Conservation (phyloP, 139 green algal genomes). For the Chlorella sorokiniana region DNA sequence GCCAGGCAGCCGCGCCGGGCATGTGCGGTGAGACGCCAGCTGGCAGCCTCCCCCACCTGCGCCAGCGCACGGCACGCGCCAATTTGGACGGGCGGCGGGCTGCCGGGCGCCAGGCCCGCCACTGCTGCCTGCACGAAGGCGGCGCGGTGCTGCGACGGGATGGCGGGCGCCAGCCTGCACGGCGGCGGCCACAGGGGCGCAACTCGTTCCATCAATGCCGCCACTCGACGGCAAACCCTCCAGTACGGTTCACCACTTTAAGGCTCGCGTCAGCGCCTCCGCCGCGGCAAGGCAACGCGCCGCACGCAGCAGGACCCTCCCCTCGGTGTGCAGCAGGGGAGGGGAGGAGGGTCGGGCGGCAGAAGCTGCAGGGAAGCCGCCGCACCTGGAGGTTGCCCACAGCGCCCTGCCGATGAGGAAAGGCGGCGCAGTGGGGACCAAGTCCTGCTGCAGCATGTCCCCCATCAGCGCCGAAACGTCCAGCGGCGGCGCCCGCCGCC, state of each 20-base stretch:
- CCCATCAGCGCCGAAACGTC: slow-evolving; percentile 57
- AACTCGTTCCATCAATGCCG: neutral
- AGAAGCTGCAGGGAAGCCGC: too few species aligned
- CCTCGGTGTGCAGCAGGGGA: too few species aligned
- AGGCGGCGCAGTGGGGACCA: slow-evolving; percentile 41
- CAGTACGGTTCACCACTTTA: too few species aligned
- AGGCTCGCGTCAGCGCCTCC: too few species aligned
- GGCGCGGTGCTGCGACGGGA: slow-evolving; percentile 34
- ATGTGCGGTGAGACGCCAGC: too few species aligned
- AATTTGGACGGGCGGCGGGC: slow-evolving; percentile 48
- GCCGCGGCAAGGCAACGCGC: too few species aligned
- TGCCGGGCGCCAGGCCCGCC: slow-evolving; percentile 30
- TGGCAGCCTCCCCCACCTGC: slow-evolving; percentile 9
- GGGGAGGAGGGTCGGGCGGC: too few species aligned
- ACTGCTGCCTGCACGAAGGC: slow-evolving; percentile 49
- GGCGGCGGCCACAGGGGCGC: neutral
- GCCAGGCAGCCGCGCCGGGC: too few species aligned
- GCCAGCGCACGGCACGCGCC: slow-evolving; percentile 58
- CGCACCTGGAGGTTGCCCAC: slow-evolving; percentile 59
- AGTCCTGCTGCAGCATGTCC: slow-evolving; percentile 57
- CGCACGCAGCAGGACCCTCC: too few species aligned
- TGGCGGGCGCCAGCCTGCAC: slow-evolving; percentile 38
- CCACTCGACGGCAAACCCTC: neutral
- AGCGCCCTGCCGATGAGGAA: slow-evolving; percentile 75
- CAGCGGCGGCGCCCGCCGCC: slow-evolving; percentile 16